These are phyloP conservation scores for Neopestalotiopsis sp. DNA, from an alignment of 2,329 filamentous ascomycete genomes.

Conservation along the genomic window DNA sequence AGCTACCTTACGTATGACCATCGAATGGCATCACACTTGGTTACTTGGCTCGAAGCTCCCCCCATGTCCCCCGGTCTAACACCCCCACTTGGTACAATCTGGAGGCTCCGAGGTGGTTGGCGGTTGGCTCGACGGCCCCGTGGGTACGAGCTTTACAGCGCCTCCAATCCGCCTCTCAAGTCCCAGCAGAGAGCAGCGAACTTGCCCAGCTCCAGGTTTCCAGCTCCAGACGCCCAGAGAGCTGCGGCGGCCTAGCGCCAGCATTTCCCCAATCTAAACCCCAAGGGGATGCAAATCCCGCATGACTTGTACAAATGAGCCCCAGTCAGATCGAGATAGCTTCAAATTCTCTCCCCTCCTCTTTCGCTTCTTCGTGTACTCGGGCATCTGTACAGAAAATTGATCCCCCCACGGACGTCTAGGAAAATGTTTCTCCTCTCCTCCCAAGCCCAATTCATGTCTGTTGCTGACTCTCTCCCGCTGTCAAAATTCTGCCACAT, in stretches of 20 bases:
- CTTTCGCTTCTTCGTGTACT: neutral
- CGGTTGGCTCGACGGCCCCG: neutral
- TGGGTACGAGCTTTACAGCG: neutral
- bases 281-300: slow-evolving; percentile 3
- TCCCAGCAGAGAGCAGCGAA: no score
- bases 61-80: neutral
- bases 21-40: neutral
- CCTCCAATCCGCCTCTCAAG: no score
- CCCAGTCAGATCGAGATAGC: neutral
- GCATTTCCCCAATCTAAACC: neutral
- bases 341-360: neutral
- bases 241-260: neutral
- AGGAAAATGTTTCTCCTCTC: neutral
- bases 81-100: neutral
- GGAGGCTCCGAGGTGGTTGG: neutral
- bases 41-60: neutral
- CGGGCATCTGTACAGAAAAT: neutral
- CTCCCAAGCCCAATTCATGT: neutral
- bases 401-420: neutral
- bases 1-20: slow-evolving; percentile 1
- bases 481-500: neutral
- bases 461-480: neutral
- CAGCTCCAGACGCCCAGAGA: neutral
- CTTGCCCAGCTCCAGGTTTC: no score
- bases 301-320: neutral